Base-by-base conservation (phyloP, 495 filamentous ascomycete genomes). In the Choiromyces venosus region DNA sequence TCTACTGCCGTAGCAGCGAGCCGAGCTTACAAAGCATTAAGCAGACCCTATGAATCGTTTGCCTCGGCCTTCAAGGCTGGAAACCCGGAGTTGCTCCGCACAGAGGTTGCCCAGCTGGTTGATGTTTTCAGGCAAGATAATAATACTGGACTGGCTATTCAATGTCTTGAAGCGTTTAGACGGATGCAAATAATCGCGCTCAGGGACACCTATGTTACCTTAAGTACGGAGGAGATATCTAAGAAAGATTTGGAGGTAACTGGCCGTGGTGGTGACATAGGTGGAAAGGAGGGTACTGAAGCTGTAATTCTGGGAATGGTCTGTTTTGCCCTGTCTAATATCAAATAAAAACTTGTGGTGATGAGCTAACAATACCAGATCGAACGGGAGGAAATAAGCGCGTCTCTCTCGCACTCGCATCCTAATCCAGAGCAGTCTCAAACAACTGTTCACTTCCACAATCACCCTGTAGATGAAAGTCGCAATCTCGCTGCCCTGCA, bases 11-110 rank as follows among this genome's bases (percentile, higher is more conserved):
- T 25, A 82, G 85, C 71, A 71, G 81, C 88, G 16, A 82, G 85
- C 66, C 92, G 91, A 74, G 76, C 82, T 4, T 91, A 89, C 71
- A 85, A 85, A 65, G 82, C 84, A 7, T 75, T 92, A 29, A 86
- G 87, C 44, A 92, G 88, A 76, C 87, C 91, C 21, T 97, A 98
- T 80, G 83, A 89, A 8, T 82, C 85, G 37, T 82, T 97, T 42
- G 91, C 88, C 7, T 84, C 86, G 9, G 85, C 89, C 9, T 98
- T 96, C 77, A 86, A 89, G 77, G 81, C 85, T 52, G 84, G 86
- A 19, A 86, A 89, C 67, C 83, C 86, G 1, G 76, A 74, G n/a
- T n/a, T 68, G 36, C 76, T 81, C 40, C 76, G 76, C 35, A 71
- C 76, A 71, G 79, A 81, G 69, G 73, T 75, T 77, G 72, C 78